A percentile compares a stretch with the other conserved stretches of the same genome.
phyloP scores from a whole-genome alignment of 2,329 filamentous ascomycete genomes.

The Plectosphaerella sp. region DNA sequence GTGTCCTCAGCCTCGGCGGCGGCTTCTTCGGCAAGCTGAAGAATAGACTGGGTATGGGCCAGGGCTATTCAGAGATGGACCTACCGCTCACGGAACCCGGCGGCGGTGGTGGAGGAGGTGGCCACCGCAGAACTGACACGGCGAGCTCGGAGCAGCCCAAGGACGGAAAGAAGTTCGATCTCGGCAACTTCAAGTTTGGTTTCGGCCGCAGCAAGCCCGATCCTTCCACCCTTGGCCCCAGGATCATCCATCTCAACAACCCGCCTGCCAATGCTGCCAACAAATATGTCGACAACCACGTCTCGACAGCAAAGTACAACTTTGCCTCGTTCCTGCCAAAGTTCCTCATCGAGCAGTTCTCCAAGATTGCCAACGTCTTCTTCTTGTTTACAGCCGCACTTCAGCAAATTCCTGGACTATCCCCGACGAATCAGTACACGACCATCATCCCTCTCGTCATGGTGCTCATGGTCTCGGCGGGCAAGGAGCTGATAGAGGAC shows the following conservation, averaged over 20 bases:
- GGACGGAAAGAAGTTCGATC: constrained; percentile 56
- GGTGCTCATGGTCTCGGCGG: constrained; percentile 89
- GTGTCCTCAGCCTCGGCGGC: constrained; percentile 80
- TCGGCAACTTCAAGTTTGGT: constrained; percentile 85
- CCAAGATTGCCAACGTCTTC: constrained; percentile 98
- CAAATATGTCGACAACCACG: constrained; percentile 94
- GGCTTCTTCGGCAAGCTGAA: constrained; percentile 84
- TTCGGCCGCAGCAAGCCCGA: constrained; percentile 82
- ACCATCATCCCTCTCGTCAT: constrained; percentile 92
- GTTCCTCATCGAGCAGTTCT: constrained; percentile 97
- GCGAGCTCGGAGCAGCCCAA: constrained; percentile 33
- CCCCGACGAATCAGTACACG: constrained; percentile 91
- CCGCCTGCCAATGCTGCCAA: constrained; percentile 83
- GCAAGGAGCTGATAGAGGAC: constrained; percentile 92
- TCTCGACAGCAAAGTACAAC: constrained; percentile 98
- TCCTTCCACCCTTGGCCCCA: constrained; percentile 83
- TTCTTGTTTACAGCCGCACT: constrained; percentile 95
- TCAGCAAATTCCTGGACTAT: constrained; percentile 93
- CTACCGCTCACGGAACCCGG: constrained; percentile 80
- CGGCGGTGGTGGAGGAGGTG: constrained; percentile 23
- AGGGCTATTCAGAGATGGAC: constrained; percentile 96
- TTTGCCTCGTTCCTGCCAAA: constrained; percentile 88
- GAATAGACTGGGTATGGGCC: constrained; percentile 82
- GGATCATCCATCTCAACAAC: constrained; percentile 95
- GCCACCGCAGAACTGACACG: constrained; percentile 37